phyloP scores from a whole-genome alignment of 1,284 basidiomycete species.

The Microbotryomycetes sp. region DNA sequence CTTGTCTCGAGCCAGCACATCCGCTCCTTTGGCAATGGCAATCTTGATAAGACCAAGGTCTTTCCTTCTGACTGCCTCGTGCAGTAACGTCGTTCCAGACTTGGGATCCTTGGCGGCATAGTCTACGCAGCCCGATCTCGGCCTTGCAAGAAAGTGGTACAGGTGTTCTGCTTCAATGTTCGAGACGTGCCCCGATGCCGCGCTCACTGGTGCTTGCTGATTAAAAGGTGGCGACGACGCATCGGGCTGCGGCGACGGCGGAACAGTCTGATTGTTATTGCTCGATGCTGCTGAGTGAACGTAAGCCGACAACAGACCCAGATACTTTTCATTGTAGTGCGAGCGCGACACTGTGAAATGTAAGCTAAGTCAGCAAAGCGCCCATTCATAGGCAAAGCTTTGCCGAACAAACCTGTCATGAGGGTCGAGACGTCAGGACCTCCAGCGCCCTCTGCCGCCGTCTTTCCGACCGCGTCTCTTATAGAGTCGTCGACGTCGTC shows the following conservation, averaged over 20 bases:
- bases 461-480: conserved; percentile 62
- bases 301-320: conserved; percentile 54
- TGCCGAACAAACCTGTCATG: conserved; percentile 58
- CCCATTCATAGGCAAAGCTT: conserved; percentile 3
- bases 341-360: conserved; percentile 63
- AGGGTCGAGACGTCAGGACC: conserved; percentile 58
- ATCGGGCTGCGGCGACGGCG: conserved; percentile 49
- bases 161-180: conserved; percentile 31
- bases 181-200: conserved; percentile 30
- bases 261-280: conserved; percentile 37
- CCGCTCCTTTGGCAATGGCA: conserved; percentile 75
- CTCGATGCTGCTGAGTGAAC: conserved; percentile 30
- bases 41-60: conserved; percentile 77
- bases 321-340: conserved; percentile 68
- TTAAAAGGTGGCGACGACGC: conserved; percentile 50
- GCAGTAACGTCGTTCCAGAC: conserved; percentile 72
- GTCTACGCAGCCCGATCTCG: conserved; percentile 42
- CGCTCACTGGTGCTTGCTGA: conserved; percentile 54
- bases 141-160: conserved; percentile 31
- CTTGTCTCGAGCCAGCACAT: conserved; percentile 80
- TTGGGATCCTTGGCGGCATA: conserved; percentile 57
- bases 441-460: conserved; percentile 64
- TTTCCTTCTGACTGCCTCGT: conserved; percentile 77
- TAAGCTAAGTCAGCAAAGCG: neutral
- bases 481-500: conserved; percentile 61